Percentiles rank a stretch among this genome's conserved stretches.
Conservation (phyloP, 2,329 filamentous ascomycete species). For the Endoconidiophora laricicola region DNA sequence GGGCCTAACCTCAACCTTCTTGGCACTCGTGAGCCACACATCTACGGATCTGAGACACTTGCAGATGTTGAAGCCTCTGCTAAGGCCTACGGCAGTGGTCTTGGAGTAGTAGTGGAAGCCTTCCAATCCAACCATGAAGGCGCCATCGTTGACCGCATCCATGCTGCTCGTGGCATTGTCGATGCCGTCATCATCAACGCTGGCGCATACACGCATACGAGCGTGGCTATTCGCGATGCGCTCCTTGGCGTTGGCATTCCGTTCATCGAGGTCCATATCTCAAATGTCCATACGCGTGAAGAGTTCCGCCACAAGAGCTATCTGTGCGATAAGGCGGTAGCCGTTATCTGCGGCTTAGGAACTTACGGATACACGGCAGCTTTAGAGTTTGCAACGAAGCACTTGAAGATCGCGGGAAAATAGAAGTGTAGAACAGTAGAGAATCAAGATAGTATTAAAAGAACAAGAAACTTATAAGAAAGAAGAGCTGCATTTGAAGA, state of each 20-base stretch:
- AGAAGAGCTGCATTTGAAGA: no score
- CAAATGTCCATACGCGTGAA: conserved; percentile 58
- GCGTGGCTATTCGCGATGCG: conserved; percentile 59
- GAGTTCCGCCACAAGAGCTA: conserved; percentile 52
- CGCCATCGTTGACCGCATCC: conserved; percentile 56
- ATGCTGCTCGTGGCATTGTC: conserved; percentile 39
- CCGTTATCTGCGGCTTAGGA: conserved; percentile 54
- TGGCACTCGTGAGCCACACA: conserved; percentile 53
- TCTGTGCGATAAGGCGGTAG: conserved; percentile 58
- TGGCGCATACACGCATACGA: conserved; percentile 59
- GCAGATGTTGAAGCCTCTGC: conserved; percentile 38
- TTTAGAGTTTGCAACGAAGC: conserved; percentile 33
- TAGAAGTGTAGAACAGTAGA: background rate
- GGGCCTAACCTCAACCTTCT: conserved; percentile 74
- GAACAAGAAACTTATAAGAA: conserved; percentile 1
- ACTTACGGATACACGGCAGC: conserved; percentile 44
- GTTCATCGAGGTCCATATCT: conserved; percentile 64
- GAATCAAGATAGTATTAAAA: conserved; percentile 11
- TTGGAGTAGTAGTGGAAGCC: conserved; percentile 32
- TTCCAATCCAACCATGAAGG: conserved; percentile 73
- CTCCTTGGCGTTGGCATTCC: conserved; percentile 51
- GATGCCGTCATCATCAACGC: conserved; percentile 63
- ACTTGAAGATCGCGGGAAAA: conserved; percentile 25
- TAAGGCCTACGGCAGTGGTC: conserved; percentile 29
- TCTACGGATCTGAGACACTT: conserved; percentile 58